Base-by-base conservation (phyloP, 106 monocot species). In the Allium cepa region DNA sequence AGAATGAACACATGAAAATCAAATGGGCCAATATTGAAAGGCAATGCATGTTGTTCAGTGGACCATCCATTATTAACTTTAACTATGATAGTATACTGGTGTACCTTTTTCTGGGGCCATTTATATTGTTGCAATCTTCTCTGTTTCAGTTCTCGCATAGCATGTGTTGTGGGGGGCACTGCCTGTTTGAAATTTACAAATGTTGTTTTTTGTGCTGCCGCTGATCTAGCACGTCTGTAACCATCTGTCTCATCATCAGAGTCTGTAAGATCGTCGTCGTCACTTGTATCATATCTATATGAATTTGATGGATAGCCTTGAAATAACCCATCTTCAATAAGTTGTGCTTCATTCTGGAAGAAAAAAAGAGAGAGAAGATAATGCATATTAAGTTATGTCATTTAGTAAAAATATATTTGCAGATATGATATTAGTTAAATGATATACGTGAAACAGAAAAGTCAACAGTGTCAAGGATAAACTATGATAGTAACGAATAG, bases 221-320 rank as follows among this genome's bases (percentile, higher is more conserved):
- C 51, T 46, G 83, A 66, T 17, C 79, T 74, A 16, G 60, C 63
- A 64, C 64, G 85, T 28, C 72, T 62, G 18, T 69, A 83, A 61
- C 67, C 77, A 78, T 71, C 77, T 61, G 75, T 70, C 11, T 82
- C 77, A 65, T 99, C 97, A 81, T 99, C 92, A 14, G 97, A 92
- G 62, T 93, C 97, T 12, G 81, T 77, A 47, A 76, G 69, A 64
- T 99, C 97, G 69, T 99, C 97, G 69, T 99, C 97, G 12, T 99
- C 97, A 66, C 97, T 99, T 51, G 87, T 87, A 16, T 68, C 84
- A 77, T 78, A 76, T 69, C 75, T 86, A 75, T 75, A 76, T 56
- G 80, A 71, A 55, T 49, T 71, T 73, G 74, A 67, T 60, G 77
- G 75, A 57, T 86, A 82, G 26, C 88, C 86, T 59, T 77, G 61